A percentile compares a stretch with the other conserved stretches of the same genome.
Evolutionary conservation across 352 stramenopile genomes (phyloP).

Genomic region (Phytophthora meadii): DNA sequence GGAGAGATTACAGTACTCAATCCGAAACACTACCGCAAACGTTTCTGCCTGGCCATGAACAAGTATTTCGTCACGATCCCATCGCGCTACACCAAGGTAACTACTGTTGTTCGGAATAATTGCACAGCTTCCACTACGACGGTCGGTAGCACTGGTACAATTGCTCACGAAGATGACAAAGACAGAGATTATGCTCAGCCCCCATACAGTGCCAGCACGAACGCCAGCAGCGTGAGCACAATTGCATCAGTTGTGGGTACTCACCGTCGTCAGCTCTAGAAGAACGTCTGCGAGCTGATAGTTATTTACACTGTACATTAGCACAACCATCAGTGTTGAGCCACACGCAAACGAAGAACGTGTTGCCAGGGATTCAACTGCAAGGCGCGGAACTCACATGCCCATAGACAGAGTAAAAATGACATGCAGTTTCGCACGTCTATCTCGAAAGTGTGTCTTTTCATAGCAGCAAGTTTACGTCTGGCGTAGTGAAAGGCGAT

Average conservation of each 20-base stretch:
- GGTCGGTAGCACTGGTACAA: conserved; percentile 30
- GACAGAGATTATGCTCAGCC: conserved; percentile 39
- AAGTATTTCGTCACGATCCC: conserved; percentile 91
- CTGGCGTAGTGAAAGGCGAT: conserved; percentile 18
- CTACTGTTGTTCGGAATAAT: conserved; percentile 55
- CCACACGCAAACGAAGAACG: not conserved
- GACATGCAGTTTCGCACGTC: conserved; percentile 33
- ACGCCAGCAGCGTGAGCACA: conserved; percentile 37
- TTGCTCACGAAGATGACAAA: conserved; percentile 38
- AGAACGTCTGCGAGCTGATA: conserved; percentile 9
- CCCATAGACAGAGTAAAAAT: conserved; percentile 37
- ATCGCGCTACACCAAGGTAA: conserved; percentile 88
- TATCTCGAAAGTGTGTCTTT: conserved; percentile 21
- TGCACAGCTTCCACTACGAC: conserved; percentile 32
- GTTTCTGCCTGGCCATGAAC: conserved; percentile 88
- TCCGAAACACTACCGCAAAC: conserved; percentile 87
- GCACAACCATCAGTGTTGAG: conserved; percentile 5
- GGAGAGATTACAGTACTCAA: conserved; percentile 90
- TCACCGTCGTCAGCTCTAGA: conserved; percentile 24
- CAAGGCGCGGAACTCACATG: conserved; percentile 6
- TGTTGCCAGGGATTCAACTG: conserved; percentile 6
- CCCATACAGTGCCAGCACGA: conserved; percentile 39
- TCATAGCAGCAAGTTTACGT: conserved; percentile 5
- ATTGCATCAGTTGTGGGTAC: conserved; percentile 26
- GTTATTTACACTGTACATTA: conserved; percentile 42